Base-by-base conservation (phyloP, 2,329 filamentous ascomycete genomes). In the Colletotrichum musicola region DNA sequence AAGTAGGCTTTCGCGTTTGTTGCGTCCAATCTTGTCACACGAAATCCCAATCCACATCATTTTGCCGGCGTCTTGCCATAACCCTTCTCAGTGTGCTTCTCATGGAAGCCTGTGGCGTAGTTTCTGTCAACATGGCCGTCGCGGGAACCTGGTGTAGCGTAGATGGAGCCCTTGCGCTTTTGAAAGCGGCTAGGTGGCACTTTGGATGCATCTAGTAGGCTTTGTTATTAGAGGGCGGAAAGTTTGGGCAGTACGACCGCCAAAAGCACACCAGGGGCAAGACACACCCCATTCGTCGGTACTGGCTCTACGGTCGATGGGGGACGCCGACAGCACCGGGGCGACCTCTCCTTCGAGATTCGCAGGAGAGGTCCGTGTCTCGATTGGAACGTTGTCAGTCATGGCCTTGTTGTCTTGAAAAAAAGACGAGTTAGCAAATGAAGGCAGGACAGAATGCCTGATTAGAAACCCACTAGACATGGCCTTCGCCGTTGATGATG, bases 141-240 rank as follows among this genome's bases (percentile, higher is more conserved):
- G 67, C 89, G 86, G 25, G 88, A 90, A 73, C 82, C 82, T 2
- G 88, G 89, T 9, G 90, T 92, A 54, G 89, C 87, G 76, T 89
- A 91, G 78, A 92, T 90, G 75, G 88, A 91, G 63, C 90, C 90
- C 79, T 90, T 89, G 75, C 88, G 87, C 80, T 90, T 90, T 78
- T 92, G 90, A 81, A 92, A 92, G 54, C 88, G 88, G 71, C 86
- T 89, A 10, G 90, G 90, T 1, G 88, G 88, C 0, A 90, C 89
- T 78, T 92, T 92, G 72, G 87, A 85, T 4, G 90, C 90, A 78
- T 92, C 89, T 89, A 35, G 14, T 18, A 16, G 42, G 53, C 44
- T 7, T 16, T 30, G 51, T 72, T 66, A 68, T 25, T 25, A 71
- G 7, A 69, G 30, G 30, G 3, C 30, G 30, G 7, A 35, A 9